Conservation (phyloP, 495 filamentous ascomycete species). For the Letharia lupina region DNA sequence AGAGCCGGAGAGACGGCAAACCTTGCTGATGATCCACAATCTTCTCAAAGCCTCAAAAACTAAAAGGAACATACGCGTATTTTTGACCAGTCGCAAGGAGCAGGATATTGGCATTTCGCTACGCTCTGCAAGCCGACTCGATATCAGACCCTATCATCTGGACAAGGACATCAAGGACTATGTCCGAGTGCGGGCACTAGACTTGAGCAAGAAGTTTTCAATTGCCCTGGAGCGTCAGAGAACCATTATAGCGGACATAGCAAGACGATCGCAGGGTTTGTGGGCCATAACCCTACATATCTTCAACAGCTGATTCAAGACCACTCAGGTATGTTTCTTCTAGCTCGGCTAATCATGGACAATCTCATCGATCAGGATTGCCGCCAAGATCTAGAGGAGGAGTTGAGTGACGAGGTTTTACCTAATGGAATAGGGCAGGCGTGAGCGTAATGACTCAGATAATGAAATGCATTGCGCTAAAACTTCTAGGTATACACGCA, state of each 20-base stretch:
- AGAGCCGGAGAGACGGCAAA: slow-evolving; percentile 25
- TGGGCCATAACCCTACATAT: background rate
- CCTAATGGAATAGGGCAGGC: slow-evolving; percentile 16
- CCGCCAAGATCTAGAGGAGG: slow-evolving; percentile 8
- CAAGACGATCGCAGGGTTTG: slow-evolving; percentile 23
- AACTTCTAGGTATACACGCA: slow-evolving; percentile 24
- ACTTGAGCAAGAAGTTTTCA: slow-evolving; percentile 13
- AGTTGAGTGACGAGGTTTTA: slow-evolving; percentile 11
- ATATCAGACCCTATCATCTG: slow-evolving; percentile 8
- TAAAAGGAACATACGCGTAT: slow-evolving; percentile 4
- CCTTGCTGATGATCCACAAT: slow-evolving; percentile 23
- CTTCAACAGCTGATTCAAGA: background rate
- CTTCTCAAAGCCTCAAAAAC: slow-evolving; percentile 11
- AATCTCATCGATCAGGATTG: slow-evolving; percentile 17
- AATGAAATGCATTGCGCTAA: background rate
- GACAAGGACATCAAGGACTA: slow-evolving; percentile 16
- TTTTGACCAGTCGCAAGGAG: slow-evolving; percentile 15
- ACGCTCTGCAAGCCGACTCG: background rate
- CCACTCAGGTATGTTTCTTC: slow-evolving; percentile 27
- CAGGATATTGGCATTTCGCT: slow-evolving; percentile 11
- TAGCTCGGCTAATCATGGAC: slow-evolving; percentile 27
- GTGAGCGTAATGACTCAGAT: slow-evolving; percentile 1
- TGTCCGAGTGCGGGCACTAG: slow-evolving; percentile 15
- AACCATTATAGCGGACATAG: slow-evolving; percentile 17
- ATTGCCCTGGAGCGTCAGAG: slow-evolving; percentile 8